These are phyloP conservation scores for Verbascum thapsus DNA, from an alignment of 257 asterid species.

Conservation along the genomic window DNA sequence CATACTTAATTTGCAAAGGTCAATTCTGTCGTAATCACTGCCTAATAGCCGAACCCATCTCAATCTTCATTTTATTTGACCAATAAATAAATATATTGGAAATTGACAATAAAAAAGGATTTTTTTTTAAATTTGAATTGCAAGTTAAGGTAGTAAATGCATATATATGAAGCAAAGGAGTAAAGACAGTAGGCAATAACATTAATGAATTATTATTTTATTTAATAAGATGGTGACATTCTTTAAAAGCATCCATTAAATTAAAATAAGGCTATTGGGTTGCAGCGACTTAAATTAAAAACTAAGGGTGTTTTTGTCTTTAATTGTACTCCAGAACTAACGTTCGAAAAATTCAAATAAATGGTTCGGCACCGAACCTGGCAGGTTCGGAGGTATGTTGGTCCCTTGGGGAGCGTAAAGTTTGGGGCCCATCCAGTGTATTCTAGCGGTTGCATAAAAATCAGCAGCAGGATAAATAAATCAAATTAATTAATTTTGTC, in stretches of 20 bases:
- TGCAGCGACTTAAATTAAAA: no score
- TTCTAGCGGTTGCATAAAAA: slow-evolving; percentile 9
- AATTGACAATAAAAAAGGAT: no score
- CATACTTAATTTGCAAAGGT: no score
- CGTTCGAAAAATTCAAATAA: slow-evolving; percentile 77
- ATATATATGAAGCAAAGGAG: background rate
- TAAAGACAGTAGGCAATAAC: slow-evolving; percentile 3
- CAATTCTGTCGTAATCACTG: no score
- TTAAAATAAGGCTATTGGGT: no score
- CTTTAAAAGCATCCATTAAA: slow-evolving; percentile 28
- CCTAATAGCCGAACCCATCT: no score
- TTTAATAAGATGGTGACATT: no score
- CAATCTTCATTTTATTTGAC: no score
- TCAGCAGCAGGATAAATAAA: slow-evolving; percentile 27
- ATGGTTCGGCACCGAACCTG: slow-evolving; percentile 61
- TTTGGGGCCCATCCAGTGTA: background rate
- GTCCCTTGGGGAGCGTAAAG: no score
- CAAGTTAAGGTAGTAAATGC: slow-evolving; percentile 7
- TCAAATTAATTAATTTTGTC: no score
- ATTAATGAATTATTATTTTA: slow-evolving; percentile 7
- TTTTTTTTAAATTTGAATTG: background rate
- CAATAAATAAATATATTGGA: no score
- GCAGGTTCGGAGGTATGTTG: slow-evolving; percentile 34
- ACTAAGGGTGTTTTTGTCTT: slow-evolving; percentile 37
- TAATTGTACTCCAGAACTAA: slow-evolving; percentile 34